Conservation (phyloP, 2,329 filamentous ascomycete species). For the Penicillium sp. region DNA sequence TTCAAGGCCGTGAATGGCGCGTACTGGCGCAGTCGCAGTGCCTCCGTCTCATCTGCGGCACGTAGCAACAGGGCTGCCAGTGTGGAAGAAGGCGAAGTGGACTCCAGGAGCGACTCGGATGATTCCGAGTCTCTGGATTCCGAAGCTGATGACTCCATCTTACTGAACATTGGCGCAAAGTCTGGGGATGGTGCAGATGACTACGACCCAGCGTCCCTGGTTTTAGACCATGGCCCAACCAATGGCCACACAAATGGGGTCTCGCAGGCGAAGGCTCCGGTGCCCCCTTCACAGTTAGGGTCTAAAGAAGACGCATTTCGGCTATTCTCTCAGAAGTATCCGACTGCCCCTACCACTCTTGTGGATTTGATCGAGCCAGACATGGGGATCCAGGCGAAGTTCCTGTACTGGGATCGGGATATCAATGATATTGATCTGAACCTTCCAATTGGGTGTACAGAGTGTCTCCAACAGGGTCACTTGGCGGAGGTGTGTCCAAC, state of each 20-base stretch:
- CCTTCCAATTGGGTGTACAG: conserved; percentile 42
- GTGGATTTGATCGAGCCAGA: conserved; percentile 40
- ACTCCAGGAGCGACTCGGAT: conserved; percentile 32
- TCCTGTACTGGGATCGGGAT: conserved; percentile 40
- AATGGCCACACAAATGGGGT: conserved; percentile 12
- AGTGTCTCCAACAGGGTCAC: conserved; percentile 45
- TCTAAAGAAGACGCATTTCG: conserved; percentile 38
- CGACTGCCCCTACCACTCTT: conserved; percentile 33
- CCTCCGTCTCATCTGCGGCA: conserved; percentile 26
- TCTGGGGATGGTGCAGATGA: conserved; percentile 18
- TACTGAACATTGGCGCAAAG: conserved; percentile 41
- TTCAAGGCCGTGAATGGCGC: conserved; percentile 39
- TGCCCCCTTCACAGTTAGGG: neutral
- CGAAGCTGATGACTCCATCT: conserved; percentile 43
- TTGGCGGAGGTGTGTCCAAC: conserved; percentile 43
- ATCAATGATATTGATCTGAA: conserved; percentile 41
- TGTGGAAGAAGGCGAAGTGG: conserved; percentile 32
- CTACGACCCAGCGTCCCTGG: conserved; percentile 24
- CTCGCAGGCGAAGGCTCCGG: neutral
- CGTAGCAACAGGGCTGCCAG: conserved; percentile 3
- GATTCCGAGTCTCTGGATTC: conserved; percentile 33
- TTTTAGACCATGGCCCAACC: conserved; percentile 4
- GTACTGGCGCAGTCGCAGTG: conserved; percentile 40
- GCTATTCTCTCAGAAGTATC: conserved; percentile 36
- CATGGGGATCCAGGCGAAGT: conserved; percentile 41